A percentile compares a stretch with the other conserved stretches of the same genome.
Evolutionary conservation across 2,329 filamentous ascomycete species (phyloP).

Genomic region (Talaromyces sp.): DNA sequence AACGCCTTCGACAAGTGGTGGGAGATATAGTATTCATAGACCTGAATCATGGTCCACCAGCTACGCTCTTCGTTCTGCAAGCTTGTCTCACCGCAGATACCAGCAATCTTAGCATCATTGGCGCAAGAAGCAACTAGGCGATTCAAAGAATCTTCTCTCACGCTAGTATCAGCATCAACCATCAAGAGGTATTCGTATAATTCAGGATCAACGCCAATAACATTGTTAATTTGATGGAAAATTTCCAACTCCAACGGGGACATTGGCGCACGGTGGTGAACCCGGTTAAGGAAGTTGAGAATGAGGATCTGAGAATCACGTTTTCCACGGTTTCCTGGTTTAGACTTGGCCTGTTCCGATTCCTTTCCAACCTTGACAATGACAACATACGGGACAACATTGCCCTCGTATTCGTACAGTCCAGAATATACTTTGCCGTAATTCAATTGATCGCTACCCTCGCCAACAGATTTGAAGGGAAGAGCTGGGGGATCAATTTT

Average conservation of each 20-base stretch:
- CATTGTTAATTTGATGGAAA: constrained; percentile 99
- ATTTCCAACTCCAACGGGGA: constrained; percentile 93
- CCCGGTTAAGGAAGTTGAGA: constrained; percentile 96
- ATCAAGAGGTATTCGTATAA: constrained; percentile 96
- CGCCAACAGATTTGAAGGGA: constrained; percentile 87
- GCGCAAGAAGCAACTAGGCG: constrained; percentile 86
- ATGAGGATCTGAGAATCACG: constrained; percentile 94
- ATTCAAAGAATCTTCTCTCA: constrained; percentile 87
- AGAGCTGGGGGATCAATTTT: constrained; percentile 93
- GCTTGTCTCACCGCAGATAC: constrained; percentile 95
- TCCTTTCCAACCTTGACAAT: constrained; percentile 97
- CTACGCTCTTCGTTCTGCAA: constrained; percentile 90
- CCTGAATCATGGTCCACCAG: constrained; percentile 99
- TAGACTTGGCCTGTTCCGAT: constrained; percentile 82
- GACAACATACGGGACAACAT: constrained; percentile 93
- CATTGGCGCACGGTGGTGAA: constrained; percentile 92
- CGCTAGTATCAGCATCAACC: constrained; percentile 96
- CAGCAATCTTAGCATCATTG: constrained; percentile 91
- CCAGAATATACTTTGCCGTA: constrained; percentile 98
- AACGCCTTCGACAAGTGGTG: constrained; percentile 96
- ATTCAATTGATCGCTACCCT: constrained; percentile 87
- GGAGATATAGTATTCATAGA: constrained; percentile 99
- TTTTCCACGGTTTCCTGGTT: constrained; percentile 97
- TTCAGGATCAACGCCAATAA: constrained; percentile 95
- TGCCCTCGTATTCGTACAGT: constrained; percentile 94